Percentiles rank a stretch among this genome's conserved stretches.
Evolutionary conservation across 768 basidiomycete species (phyloP).

Genomic region (Cystobasidium onofrii): DNA sequence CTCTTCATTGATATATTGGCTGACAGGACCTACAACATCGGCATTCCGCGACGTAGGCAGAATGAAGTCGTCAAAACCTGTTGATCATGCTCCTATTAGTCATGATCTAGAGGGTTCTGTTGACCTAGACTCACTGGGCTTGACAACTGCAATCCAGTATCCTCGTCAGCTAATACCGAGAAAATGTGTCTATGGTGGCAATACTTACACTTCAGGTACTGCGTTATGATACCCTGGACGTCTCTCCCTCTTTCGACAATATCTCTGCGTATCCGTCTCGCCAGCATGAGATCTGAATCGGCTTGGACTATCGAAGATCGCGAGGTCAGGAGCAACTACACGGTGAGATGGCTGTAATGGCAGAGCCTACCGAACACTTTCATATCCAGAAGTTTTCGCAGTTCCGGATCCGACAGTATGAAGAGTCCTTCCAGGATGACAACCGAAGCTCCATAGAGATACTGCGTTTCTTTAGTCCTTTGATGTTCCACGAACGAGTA

Average conservation of each 20-base stretch:
- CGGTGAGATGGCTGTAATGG: neutral
- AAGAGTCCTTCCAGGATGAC: conserved; percentile 71
- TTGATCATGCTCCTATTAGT: too few species aligned
- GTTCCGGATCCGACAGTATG: conserved; percentile 67
- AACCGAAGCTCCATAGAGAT: conserved; percentile 39
- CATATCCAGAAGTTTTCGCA: conserved; percentile 71
- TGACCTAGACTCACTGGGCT: conserved; percentile 55
- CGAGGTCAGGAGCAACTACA: neutral
- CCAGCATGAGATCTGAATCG: conserved; percentile 94
- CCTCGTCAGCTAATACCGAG: too few species aligned
- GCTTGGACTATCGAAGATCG: conserved; percentile 58
- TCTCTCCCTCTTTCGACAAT: conserved; percentile 75
- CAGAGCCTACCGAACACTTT: conserved; percentile 18
- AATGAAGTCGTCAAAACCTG: conserved; percentile 68
- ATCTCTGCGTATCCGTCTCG: conserved; percentile 73
- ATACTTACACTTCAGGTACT: conserved; percentile 87
- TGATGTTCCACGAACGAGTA: conserved; percentile 93
- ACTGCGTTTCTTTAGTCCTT: conserved; percentile 55
- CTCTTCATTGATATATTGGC: too few species aligned
- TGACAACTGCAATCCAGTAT: too few species aligned
- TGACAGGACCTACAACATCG: conserved; percentile 64
- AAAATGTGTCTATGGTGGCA: neutral
- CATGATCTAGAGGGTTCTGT: neutral
- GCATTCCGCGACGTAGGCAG: conserved; percentile 75
- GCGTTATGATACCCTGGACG: conserved; percentile 61